Percentiles rank a stretch among this genome's conserved stretches.
These are phyloP conservation scores for Epichloe uncinata DNA, from an alignment of 2,329 filamentous ascomycete species.

Conservation along the genomic window DNA sequence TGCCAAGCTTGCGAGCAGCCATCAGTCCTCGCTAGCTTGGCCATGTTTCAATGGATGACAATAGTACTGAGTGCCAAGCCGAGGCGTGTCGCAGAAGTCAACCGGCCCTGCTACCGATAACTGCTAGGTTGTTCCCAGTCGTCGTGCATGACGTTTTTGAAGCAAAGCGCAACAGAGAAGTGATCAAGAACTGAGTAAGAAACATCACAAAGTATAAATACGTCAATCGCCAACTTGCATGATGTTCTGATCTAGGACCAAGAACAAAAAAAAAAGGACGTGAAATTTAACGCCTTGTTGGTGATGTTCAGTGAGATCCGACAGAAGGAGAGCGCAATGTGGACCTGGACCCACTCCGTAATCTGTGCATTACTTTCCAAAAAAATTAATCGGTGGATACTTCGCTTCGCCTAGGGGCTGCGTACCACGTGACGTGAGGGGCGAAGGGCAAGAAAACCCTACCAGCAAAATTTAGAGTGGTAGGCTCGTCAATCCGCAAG, in stretches of 20 bases:
- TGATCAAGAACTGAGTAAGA: neutral
- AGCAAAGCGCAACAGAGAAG: neutral
- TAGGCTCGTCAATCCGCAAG: conserved; percentile 16
- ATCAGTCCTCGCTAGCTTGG: neutral
- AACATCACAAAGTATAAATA: no score
- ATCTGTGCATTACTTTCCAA: neutral
- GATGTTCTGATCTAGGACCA: no score
- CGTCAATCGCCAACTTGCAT: no score
- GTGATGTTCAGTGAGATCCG: no score
- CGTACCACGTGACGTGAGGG: conserved; percentile 18
- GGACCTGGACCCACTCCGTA: neutral
- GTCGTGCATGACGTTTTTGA: neutral
- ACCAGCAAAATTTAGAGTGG: conserved; percentile 21
- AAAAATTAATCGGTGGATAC: neutral
- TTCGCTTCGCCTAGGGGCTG: neutral
- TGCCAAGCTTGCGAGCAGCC: neutral
- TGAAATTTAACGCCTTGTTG: no score
- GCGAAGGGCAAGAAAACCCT: conserved; percentile 29
- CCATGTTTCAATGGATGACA: neutral
- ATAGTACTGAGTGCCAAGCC: neutral
- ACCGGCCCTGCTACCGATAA: neutral
- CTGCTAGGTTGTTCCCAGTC: neutral
- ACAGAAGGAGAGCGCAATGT: no score
- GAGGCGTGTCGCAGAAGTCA: neutral
- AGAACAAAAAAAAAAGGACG: no score